These are phyloP conservation scores for Musa beccarii DNA, from an alignment of 176 grass and related monocot species.

Conservation along the genomic window DNA sequence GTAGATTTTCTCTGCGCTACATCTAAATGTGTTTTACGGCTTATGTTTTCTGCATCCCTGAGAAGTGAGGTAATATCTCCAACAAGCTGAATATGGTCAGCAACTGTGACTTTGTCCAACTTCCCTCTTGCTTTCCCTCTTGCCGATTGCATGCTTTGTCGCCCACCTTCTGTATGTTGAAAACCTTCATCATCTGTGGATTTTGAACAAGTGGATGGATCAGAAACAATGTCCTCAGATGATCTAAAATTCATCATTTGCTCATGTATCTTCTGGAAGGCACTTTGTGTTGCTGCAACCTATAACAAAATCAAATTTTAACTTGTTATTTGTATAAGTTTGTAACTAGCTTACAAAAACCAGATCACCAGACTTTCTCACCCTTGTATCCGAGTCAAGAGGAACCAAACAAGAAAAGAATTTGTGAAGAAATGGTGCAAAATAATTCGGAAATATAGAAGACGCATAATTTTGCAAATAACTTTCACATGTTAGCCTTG, in stretches of 20 bases:
- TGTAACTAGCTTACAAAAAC: slow-evolving; percentile 1
- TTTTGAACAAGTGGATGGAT: slow-evolving; percentile 6
- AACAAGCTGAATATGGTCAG: slow-evolving; percentile 47
- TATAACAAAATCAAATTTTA: slow-evolving; percentile 26
- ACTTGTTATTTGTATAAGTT: slow-evolving; percentile 3
- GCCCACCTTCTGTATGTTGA: slow-evolving; percentile 20
- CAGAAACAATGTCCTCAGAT: slow-evolving; percentile 21
- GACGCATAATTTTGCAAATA: slow-evolving; percentile 86
- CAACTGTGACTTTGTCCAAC: slow-evolving; percentile 35
- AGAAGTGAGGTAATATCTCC: slow-evolving; percentile 79
- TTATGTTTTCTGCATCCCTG: slow-evolving; percentile 20
- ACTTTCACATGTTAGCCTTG: slow-evolving; percentile 68
- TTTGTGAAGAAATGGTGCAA: slow-evolving; percentile 82
- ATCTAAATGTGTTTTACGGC: slow-evolving; percentile 1
- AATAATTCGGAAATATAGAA: slow-evolving; percentile 82
- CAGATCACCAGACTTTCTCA: slow-evolving; percentile 22
- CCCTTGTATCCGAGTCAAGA: slow-evolving; percentile 87
- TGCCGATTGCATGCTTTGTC: slow-evolving; percentile 26
- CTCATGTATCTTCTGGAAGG: slow-evolving; percentile 57
- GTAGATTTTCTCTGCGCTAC: slow-evolving; percentile 14
- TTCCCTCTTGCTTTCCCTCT: slow-evolving; percentile 19
- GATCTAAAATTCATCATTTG: slow-evolving; percentile 58
- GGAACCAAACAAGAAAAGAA: slow-evolving; percentile 91
- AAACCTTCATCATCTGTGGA: slow-evolving; percentile 21
- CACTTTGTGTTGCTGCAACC: slow-evolving; percentile 64